A percentile compares a stretch with the other conserved stretches of the same genome.
Evolutionary conservation across 768 basidiomycete genomes (phyloP).

Genomic region (Mycena polygramma): DNA sequence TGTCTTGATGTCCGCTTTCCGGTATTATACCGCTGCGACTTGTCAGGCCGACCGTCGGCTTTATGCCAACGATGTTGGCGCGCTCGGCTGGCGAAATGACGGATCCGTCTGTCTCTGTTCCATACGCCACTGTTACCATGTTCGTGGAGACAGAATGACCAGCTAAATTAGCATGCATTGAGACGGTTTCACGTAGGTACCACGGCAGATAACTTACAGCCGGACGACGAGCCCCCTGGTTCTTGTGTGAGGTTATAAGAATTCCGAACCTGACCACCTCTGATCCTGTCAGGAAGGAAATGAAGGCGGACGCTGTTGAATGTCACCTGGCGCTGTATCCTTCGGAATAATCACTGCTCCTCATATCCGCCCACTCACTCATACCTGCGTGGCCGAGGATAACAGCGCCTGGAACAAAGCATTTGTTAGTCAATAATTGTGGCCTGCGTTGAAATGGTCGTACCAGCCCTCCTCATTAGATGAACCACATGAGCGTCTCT

Average conservation of each 20-base stretch:
- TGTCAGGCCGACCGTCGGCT: conserved; percentile 58
- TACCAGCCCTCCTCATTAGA: conserved; percentile 30
- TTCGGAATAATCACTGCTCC: conserved; percentile 45
- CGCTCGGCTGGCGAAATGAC: conserved; percentile 52
- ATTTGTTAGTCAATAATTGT: neutral
- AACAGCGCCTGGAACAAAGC: conserved; percentile 29
- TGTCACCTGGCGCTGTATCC: conserved; percentile 40
- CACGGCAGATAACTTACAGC: conserved; percentile 37
- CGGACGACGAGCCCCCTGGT: conserved; percentile 58
- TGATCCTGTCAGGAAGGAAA: conserved; percentile 44
- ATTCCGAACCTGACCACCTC: conserved; percentile 55
- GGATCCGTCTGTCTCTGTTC: conserved; percentile 51
- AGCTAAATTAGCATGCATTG: conserved; percentile 40
- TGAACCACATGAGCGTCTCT: conserved; percentile 38
- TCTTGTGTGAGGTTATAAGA: conserved; percentile 52
- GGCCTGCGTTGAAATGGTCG: neutral
- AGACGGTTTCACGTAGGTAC: neutral
- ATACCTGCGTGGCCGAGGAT: conserved; percentile 53
- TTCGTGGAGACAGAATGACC: conserved; percentile 48
- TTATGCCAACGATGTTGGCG: conserved; percentile 58
- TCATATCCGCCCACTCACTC: conserved; percentile 51
- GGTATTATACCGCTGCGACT: conserved; percentile 58
- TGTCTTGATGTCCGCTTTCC: conserved; percentile 53
- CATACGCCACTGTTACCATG: conserved; percentile 42
- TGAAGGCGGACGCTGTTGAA: neutral